Evolutionary conservation across 2,329 filamentous ascomycete species (phyloP), one percentile per base, ranked within the genome.

Genomic region (Parafenestella ontariensis): DNA sequence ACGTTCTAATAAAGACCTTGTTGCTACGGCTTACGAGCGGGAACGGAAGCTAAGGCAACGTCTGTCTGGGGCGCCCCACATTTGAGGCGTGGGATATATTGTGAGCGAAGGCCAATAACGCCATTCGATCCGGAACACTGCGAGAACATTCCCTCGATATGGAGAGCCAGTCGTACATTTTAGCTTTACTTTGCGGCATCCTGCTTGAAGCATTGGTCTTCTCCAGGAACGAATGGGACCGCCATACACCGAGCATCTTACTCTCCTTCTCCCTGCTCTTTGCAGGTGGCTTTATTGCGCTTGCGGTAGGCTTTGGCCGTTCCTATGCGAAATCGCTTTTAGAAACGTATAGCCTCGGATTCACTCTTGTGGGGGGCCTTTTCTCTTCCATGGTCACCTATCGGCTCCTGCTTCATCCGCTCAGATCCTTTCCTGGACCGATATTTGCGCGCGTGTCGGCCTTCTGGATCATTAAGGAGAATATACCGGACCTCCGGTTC

Each of bases 401-500:
- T 45, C 60, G 62, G 10, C 41, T 56, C 13, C 39, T 49, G 3
- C 48, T 58, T 18, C 61, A 62, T 21, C 56, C 46, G 5, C 36
- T 62, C 17, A 28, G 31, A 4, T 34, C 39, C 1, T 54, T 60
- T 42, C 52, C 56, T 24, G 59, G 61, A 21, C 61, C 59, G 5
- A 24, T 31, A 45, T 57, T 24, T 40, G 63, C 63, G n/a, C 53
- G 47, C 13, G 6, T 63, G 5, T 55, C 59, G 7, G 54, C 61
- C 20, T 60, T 59, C 28, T 68, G 63, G 63, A 39, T 50, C 0
- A 23, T 62, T 17, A 49, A 54, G 24, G 34, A 60, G 26, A 53
- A 44, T 15, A 59, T 59, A 13, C 55, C 45, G n/a, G 48, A 59
- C 42, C 26, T 64, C 23, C 54, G 33, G 20, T 42, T 56, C 11